These are phyloP conservation scores for Geotrichum citri-aurantii DNA, from an alignment of 1,139 yeast genomes.

Conservation along the genomic window DNA sequence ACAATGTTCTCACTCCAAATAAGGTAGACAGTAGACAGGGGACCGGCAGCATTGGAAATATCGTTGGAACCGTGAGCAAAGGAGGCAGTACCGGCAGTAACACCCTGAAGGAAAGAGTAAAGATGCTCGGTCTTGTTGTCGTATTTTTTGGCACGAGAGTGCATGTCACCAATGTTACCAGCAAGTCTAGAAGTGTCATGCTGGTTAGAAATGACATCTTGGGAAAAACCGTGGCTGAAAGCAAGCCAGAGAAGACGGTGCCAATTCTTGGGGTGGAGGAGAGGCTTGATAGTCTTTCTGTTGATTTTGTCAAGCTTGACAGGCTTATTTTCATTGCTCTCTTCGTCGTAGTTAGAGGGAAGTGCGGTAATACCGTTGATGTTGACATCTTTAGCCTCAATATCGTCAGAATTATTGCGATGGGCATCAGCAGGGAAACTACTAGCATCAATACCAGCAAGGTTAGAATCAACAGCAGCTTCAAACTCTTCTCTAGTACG, in stretches of 20 bases:
- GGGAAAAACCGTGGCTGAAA: constrained; percentile 55
- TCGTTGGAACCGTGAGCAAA: constrained; percentile 78
- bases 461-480: constrained; percentile 21
- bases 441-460: constrained; percentile 17
- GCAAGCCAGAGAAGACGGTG: constrained; percentile 47
- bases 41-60: constrained; percentile 75
- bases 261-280: constrained; percentile 46
- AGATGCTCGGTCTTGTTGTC: constrained; percentile 68
- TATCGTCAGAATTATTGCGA: constrained; percentile 7
- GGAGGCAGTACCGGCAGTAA: constrained; percentile 76
- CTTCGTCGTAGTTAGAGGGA: background rate
- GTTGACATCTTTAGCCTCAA: constrained; percentile 6
- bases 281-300: constrained; percentile 13
- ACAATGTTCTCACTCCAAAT: constrained; percentile 54
- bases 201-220: constrained; percentile 56
- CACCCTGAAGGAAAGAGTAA: constrained; percentile 63
- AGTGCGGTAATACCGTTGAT: constrained; percentile 4
- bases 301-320: constrained; percentile 18
- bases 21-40: constrained; percentile 59
- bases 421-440: constrained; percentile 4
- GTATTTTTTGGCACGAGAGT: constrained; percentile 55
- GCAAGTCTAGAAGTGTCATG: constrained; percentile 32
- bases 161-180: constrained; percentile 45
- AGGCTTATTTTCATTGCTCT: constrained; percentile 13
- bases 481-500: constrained; percentile 37